Base-by-base conservation (phyloP, 1,284 basidiomycete genomes). In the Leccinum proximum region DNA sequence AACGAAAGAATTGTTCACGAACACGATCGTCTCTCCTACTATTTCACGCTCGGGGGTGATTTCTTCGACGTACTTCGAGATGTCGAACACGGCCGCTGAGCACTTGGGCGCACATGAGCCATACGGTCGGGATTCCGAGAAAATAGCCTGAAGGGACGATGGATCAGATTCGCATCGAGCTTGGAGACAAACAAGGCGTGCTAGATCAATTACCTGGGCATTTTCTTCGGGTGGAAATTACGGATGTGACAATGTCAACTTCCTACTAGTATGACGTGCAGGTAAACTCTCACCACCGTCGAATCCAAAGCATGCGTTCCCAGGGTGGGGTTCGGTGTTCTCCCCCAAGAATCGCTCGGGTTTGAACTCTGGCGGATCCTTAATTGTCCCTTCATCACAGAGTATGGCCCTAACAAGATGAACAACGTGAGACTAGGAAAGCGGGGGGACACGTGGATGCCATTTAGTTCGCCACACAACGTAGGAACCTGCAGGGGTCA, bases 291-390 rank as follows among this genome's bases (percentile, higher is more conserved):
- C 67, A 82, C 84, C 84, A 78, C 70, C 84, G 79, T 63, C 85
- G 66, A 85, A 83, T 11, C 84, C 83, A 72, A 85, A 85, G 64
- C 79, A 80, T 38, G 81, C 66, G 65, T 77, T 77, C 59, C 80
- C 78, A 64, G 85, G 84, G 74, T 86, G 83, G 5, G 73, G 74
- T 67, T 86, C 81, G 16, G 79, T 76, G 16, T 72, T 65, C 37
- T 66, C 65, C 22, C 71, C 70, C 11, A 71, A 53, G 64, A 68
- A 72, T 9, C 70, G 63, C 37, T 67, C 69, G 4, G 71, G 70
- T 53, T 58, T 71, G 56, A 71, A 72, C 58, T 67, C 63, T 38
- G 61, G 45, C 0, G 69, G 65, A 18, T 68, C 58, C 50, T 58
- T 62, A 14, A 67, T 66, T 1, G 48, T 61, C n/a, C 38, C 61